Evolutionary conservation across 2,329 filamentous ascomycete species (phyloP), one percentile per base, ranked within the genome.

Genomic region (Scolecobasidium constrictum): DNA sequence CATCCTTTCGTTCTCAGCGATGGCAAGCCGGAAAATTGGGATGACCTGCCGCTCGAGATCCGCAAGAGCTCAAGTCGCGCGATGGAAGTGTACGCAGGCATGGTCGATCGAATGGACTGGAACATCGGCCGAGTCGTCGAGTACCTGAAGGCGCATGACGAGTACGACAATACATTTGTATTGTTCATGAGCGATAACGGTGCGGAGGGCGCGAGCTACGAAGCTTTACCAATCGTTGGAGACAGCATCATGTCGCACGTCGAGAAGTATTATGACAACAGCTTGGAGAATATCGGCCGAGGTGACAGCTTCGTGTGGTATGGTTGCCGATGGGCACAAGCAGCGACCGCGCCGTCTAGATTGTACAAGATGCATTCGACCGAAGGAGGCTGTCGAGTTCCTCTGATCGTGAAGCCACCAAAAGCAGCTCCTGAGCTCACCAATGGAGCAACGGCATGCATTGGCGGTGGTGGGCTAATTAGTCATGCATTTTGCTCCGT

Each of bases 161-260:
- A 81, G 52, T 62, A 75, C 1, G 76, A 81, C 48, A 78, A 80
- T 54, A 81, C 77, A 2, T 73, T 80, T 47, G 65, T 81, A 40
- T 68, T 71, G 52, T 80, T 81, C 64, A 71, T 79, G 62, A 74
- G 68, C 1, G 75, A 80, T 56, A 80, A 80, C 47, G 75, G 75
- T 2, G 75, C 75, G 9, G 75, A 78, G 49, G 75, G 75, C 9
- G 72, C 71, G 13, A 67, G 67, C 2, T 73, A 75, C 48, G 74
- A n/a, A 31, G 26, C n/a, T 31, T 31, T 9, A 31, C 9, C 26
- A n/a, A n/a, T 31, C 9, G n/a, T 31, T 7, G 26, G 26, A 31
- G 26, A 31, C 9, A 31, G n/a, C n/a, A 31, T 31, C 9, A n/a
- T 31, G 26, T n/a, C 9, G n/a, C 9, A 7, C 26, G n/a, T 31